Evolutionary conservation across 495 filamentous ascomycete genomes (phyloP).

Genomic region (Penicillium manginii): DNA sequence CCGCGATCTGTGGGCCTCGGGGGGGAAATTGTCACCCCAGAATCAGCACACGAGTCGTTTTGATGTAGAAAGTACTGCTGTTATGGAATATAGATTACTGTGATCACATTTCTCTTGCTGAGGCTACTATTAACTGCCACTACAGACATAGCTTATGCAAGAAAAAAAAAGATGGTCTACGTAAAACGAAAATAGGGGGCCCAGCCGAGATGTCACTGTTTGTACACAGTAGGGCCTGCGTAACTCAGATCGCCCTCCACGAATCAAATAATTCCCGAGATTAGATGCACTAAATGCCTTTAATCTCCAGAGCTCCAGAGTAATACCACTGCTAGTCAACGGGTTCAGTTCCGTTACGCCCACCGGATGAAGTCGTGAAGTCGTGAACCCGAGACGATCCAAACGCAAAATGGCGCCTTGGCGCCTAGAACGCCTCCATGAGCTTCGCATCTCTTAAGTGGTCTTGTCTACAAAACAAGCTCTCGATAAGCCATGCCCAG

Average conservation of each 20-base stretch:
- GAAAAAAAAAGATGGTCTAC: background rate
- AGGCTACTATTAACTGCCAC: background rate
- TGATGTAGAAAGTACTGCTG: background rate
- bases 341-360: background rate
- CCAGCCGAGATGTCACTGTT: background rate
- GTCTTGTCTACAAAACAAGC: conserved; percentile 3
- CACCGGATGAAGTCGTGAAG: conserved; percentile 3
- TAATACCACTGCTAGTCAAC: background rate
- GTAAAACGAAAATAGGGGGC: background rate
- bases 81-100: background rate
- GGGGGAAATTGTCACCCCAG: conserved; percentile 1
- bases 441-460: conserved; percentile 3
- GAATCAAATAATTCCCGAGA: background rate
- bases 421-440: conserved; percentile 6
- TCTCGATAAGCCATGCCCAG: background rate
- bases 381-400: background rate
- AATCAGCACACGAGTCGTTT: background rate
- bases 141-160: background rate
- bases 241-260: background rate
- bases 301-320: background rate
- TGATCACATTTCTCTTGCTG: background rate
- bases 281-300: background rate
- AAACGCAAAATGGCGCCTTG: conserved; percentile 4
- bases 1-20: background rate
- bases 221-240: background rate